Evolutionary conservation across 371 early-diverging fungal species (phyloP).

Genomic region (Mortierella sp.): DNA sequence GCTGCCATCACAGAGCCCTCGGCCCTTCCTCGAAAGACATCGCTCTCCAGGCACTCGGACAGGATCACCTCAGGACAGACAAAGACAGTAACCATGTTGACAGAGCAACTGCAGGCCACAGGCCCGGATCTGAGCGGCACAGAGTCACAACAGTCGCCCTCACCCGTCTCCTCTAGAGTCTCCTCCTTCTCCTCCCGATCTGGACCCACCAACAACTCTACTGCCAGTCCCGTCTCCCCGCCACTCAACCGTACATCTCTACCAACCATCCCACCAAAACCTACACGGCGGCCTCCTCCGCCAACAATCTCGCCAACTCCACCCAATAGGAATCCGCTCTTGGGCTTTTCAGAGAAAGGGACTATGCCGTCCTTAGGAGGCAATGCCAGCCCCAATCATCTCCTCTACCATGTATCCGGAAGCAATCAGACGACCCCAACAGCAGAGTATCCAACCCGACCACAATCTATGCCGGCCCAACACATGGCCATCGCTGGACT

Average conservation of each 20-base stretch:
- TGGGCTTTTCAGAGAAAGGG: constrained; percentile 36
- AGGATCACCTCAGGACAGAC: constrained; percentile 48
- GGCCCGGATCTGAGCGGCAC: constrained; percentile 19
- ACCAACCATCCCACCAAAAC: constrained; percentile 52
- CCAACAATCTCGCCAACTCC: constrained; percentile 27
- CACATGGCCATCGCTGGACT: constrained; percentile 13
- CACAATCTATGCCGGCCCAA: constrained; percentile 33
- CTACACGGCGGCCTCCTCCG: constrained; percentile 41
- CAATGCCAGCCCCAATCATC: background rate
- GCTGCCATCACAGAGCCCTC: constrained; percentile 49
- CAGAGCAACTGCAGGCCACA: constrained; percentile 49
- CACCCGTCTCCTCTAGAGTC: constrained; percentile 34
- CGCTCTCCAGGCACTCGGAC: constrained; percentile 46
- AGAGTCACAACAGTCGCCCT: constrained; percentile 29
- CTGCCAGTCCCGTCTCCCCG: constrained; percentile 21
- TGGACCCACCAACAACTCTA: constrained; percentile 6
- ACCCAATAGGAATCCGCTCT: constrained; percentile 31
- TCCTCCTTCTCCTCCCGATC: constrained; percentile 34
- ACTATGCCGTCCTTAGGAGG: constrained; percentile 29
- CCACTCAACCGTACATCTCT: constrained; percentile 17
- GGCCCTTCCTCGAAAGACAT: constrained; percentile 37
- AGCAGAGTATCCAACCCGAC: constrained; percentile 18
- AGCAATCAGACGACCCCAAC: constrained; percentile 3
- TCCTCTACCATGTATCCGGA: background rate
- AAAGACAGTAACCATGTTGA: constrained; percentile 51